Conservation (phyloP, 345 rosid genomes). For the Eucalyptus shirleyi region DNA sequence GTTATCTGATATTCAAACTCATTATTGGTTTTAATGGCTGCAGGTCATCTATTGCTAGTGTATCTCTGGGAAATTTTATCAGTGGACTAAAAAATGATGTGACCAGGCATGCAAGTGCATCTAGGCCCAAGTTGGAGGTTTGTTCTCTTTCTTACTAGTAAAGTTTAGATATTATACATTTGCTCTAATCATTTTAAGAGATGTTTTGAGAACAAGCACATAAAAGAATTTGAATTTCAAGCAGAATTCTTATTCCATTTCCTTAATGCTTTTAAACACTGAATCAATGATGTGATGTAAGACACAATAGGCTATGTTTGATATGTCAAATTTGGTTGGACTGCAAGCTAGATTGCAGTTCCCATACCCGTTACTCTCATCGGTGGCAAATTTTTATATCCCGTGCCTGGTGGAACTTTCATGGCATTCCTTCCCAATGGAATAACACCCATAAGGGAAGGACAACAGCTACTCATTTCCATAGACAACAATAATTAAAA, state of each 20-base stretch:
- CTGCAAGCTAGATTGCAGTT: neutral
- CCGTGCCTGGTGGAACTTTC: neutral
- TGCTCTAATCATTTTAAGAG: neutral
- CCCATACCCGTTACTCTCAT: neutral
- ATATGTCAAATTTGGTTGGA: neutral
- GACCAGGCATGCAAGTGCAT: conserved; percentile 14
- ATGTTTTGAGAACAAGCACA: neutral
- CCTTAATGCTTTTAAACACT: neutral
- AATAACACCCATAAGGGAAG: neutral
- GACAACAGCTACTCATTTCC: neutral
- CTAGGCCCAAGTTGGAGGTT: conserved; percentile 14
- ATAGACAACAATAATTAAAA: neutral
- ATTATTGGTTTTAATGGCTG: neutral
- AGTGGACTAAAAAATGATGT: conserved; percentile 1
- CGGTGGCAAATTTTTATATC: neutral
- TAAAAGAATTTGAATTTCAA: neutral
- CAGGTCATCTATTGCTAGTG: neutral
- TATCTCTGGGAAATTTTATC: conserved; percentile 9
- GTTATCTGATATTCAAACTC: neutral
- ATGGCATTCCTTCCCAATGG: neutral
- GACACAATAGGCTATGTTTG: neutral
- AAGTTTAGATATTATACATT: neutral
- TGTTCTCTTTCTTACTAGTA: neutral
- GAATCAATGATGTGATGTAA: neutral
- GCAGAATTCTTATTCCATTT: neutral